Base-by-base conservation (phyloP, 2,329 filamentous ascomycete genomes). In the Aulographum hederae region DNA sequence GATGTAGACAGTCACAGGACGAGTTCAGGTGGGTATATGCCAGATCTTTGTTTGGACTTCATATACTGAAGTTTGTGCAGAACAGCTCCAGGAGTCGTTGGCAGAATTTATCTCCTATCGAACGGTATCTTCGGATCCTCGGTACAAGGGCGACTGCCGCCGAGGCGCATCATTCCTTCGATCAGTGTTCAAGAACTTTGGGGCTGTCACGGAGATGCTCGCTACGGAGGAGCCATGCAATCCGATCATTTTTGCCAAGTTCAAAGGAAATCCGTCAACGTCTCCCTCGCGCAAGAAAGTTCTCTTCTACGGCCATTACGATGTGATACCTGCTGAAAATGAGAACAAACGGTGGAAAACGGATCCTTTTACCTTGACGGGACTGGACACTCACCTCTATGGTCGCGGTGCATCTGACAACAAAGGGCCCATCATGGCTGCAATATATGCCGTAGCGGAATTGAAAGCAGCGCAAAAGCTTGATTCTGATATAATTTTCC, bases 331-430 rank as follows among this genome's bases (percentile, higher is more conserved):
- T 1, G 89, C 89, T 0, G 82, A 93, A 41, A 74, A 77, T 23
- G 78, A 78, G 39, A 73, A 76, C 35, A 69, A 70, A 23, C 86
- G 81, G 41, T 98, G 89, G 89, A 66, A 70, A 25, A 73, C 73
- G 2, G 80, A 95, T 39, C 91, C 89, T 0, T 98, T 95, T 49
- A 66, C 75, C n/a, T 66, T 95, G 46, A 77, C 77, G 31, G 89
- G 89, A 3, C 71, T 82, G 34, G 85, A 93, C 43, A 86, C 89
- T 0, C 95, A 86, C 49, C 61, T 95, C 2, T 95, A 98, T 41
- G 89, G 89, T 2, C 78, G 89, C 43, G 89, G 89, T n/a, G 80
- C 91, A 11, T 91, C 84, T 30, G 89, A 98, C 52, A 95, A 98
- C 58, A 98, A 98, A 52, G 89, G 91, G 0, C 89, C 89, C 0